Evolutionary conservation across 176 grass and related monocot species (phyloP).

Genomic region (Pontederia paniculata): DNA sequence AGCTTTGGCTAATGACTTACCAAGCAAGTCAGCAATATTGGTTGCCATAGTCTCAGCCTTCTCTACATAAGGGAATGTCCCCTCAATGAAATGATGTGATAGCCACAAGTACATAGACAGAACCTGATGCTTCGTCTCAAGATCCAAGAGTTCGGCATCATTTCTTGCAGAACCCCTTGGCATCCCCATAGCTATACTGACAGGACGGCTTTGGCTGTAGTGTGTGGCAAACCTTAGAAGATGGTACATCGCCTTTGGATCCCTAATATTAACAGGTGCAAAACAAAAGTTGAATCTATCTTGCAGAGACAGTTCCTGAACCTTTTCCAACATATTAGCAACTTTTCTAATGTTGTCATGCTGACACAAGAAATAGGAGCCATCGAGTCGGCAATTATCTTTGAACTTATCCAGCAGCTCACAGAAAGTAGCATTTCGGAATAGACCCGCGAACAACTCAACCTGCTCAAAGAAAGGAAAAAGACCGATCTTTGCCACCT

Average conservation of each 20-base stretch:
- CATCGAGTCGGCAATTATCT: conserved; percentile 66
- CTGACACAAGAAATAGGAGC: conserved; percentile 72
- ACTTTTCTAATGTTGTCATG: conserved; percentile 74
- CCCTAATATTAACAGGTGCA: conserved; percentile 83
- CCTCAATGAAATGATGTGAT: conserved; percentile 77
- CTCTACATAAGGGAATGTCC: conserved; percentile 64
- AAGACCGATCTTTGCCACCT: conserved; percentile 59
- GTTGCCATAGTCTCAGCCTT: conserved; percentile 78
- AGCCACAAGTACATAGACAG: conserved; percentile 91
- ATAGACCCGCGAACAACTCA: conserved; percentile 81
- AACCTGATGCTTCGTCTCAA: conserved; percentile 96
- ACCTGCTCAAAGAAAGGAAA: conserved; percentile 95
- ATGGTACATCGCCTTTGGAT: conserved; percentile 98
- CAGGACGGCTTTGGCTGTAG: conserved; percentile 57
- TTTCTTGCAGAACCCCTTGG: conserved; percentile 70
- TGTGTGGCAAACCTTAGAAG: conserved; percentile 71
- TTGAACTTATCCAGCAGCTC: conserved; percentile 75
- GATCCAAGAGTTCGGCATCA: conserved; percentile 84
- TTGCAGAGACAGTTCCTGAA: conserved; percentile 68
- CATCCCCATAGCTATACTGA: conserved; percentile 85
- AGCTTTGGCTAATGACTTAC: conserved; percentile 58
- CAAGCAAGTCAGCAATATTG: conserved; percentile 75
- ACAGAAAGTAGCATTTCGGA: conserved; percentile 38
- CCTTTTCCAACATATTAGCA: conserved; percentile 85
- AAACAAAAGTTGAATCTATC: conserved; percentile 90